Base-by-base conservation (phyloP, 768 basidiomycete genomes). In the Fibroporia radiculosa region DNA sequence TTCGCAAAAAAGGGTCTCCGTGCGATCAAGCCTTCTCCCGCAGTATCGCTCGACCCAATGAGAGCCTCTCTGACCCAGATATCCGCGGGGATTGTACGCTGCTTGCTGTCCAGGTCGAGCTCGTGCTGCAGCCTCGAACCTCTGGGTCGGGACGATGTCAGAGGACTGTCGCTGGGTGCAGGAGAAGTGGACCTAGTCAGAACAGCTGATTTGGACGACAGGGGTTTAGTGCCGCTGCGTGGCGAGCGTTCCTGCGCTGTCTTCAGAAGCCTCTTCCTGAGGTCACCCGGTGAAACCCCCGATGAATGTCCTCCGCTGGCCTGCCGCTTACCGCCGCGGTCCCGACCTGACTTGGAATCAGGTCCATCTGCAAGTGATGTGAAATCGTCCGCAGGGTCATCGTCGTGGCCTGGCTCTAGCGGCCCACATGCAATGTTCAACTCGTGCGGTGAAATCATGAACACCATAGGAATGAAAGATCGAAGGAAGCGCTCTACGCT, bases 401-500 rank as follows among this genome's bases (percentile, higher is more conserved):
- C 60, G 19, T 66, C 67, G 34, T 69, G 68, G 14, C 65, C 62
- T 14, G 70, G 68, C 26, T 77, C 77, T 41, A 74, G 59, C n/a
- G 80, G 74, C 12, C 73, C 76, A 42, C 72, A 82, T 3, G 73
- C 72, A 11, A 73, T 71, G 49, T 82, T 79, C 57, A 86, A 82
- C 52, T 87, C 83, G 39, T 74, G 75, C 38, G 69, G 71, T 33
- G 74, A 74, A 61, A 72, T 73, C 76, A 72, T 84, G 71, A 82
- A 91, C 24, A 98, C 69, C 26, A 81, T 65, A 8, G 93, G 91
- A 37, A 97, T 71, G 61, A 98, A 93, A 8, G 76, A 69, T 27
- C 87, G 78, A 25, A 99, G 69, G 65, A 93, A 93, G 38, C 73
- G 73, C 60, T 97, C 96, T 32, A 97, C 80, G 24, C 76, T 72